These are phyloP conservation scores for Eucalyptus pauciflora DNA, from an alignment of 345 rosid species.

Conservation along the genomic window DNA sequence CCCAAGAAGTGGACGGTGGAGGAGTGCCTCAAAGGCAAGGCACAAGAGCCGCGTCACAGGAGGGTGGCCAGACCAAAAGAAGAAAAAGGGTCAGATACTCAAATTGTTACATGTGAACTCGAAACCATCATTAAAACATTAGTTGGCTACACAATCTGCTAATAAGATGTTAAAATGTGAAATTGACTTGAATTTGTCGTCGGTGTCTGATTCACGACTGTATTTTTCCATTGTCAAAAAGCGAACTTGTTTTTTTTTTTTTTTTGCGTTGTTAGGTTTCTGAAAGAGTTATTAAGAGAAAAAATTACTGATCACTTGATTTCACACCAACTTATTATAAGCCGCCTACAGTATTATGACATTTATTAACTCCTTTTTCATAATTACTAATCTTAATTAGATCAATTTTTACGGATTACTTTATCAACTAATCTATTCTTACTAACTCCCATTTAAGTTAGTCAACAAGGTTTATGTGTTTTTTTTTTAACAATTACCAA, in stretches of 20 bases:
- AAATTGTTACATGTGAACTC: not conserved
- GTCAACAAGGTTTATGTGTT: not conserved
- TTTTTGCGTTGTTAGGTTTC: not conserved
- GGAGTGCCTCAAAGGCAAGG: not conserved
- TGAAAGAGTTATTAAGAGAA: not conserved
- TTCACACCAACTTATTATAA: not conserved
- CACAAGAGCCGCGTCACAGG: not conserved
- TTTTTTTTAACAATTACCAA: not conserved
- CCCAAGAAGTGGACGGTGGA: not conserved
- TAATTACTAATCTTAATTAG: not conserved
- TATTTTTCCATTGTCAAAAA: not conserved
- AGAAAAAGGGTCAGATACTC: not conserved
- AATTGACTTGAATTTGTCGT: not conserved
- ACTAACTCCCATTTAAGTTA: not conserved
- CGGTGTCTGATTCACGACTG: not conserved
- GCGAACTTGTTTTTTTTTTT: not conserved
- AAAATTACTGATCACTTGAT: not conserved
- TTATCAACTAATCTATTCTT: not conserved
- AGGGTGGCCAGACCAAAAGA: not conserved
- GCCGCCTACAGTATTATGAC: not conserved
- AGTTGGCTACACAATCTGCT: not conserved
- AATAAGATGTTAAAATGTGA: not conserved
- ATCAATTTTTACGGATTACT: not conserved
- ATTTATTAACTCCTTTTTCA: not conserved
- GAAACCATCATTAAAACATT: not conserved